phyloP scores from a whole-genome alignment of 148 eudicot genomes.

The Cornus suecica region DNA sequence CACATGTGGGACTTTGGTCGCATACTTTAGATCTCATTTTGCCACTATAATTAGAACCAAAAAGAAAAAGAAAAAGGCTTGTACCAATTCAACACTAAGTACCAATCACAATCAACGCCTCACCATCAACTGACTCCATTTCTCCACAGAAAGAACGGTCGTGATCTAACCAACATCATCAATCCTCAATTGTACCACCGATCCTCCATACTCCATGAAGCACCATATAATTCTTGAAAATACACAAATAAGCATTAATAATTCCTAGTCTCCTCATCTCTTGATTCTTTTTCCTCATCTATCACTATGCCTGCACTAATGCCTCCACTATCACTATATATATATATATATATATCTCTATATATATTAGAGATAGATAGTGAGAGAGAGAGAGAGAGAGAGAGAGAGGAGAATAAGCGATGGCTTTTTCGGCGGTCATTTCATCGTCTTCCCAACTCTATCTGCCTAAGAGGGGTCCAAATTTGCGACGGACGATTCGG shows the following conservation, averaged over 20 bases:
- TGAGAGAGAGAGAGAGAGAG: background rate
- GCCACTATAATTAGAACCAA: too few species aligned
- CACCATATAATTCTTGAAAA: background rate
- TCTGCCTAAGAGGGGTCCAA: conserved; percentile 20
- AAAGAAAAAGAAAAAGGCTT: too few species aligned
- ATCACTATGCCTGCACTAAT: background rate
- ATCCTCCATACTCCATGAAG: background rate
- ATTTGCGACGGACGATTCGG: conserved; percentile 22
- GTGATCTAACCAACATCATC: background rate
- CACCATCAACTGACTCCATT: too few species aligned
- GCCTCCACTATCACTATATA: background rate
- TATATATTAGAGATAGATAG: background rate
- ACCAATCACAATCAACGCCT: too few species aligned
- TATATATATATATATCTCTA: too few species aligned
- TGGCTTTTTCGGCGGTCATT: conserved; percentile 30
- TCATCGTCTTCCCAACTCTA: conserved; percentile 28
- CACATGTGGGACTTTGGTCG: too few species aligned
- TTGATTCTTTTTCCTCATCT: background rate
- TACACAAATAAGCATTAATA: background rate
- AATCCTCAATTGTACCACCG: background rate
- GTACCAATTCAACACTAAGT: too few species aligned
- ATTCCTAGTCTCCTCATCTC: background rate
- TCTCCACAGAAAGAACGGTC: background rate
- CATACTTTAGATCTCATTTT: too few species aligned
- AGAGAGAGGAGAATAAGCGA: conserved; percentile 1